Conservation (phyloP, 106 monocot species). For the Platanthera guangdongensis region DNA sequence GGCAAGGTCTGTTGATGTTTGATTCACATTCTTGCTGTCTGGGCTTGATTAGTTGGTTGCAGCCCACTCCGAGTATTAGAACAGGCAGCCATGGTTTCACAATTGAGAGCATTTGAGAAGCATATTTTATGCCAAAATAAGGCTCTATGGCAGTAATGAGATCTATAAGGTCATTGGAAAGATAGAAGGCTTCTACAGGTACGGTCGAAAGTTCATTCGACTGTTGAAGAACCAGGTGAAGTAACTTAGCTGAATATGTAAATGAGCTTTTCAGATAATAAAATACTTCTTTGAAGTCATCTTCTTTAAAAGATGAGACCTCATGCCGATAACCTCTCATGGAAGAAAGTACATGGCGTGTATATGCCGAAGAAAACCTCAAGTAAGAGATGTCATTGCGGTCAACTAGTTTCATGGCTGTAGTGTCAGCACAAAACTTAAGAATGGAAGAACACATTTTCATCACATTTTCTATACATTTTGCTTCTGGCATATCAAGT, state of each 20-base stretch:
- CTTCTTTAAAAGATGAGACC: slow-evolving; percentile 20
- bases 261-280: slow-evolving; percentile 43
- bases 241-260: slow-evolving; percentile 73
- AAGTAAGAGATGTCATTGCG: slow-evolving; percentile 34
- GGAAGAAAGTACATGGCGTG: slow-evolving; percentile 22
- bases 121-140: slow-evolving; percentile 33
- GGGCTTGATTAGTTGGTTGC: slow-evolving; percentile 28
- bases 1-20: neutral
- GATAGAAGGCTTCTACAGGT: slow-evolving; percentile 38
- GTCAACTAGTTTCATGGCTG: slow-evolving; percentile 19
- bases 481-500: slow-evolving; percentile 16
- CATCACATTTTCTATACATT: slow-evolving; percentile 27
- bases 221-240: slow-evolving; percentile 45
- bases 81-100: slow-evolving; percentile 75
- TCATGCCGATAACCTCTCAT: slow-evolving; percentile 17
- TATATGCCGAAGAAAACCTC: slow-evolving; percentile 47
- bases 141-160: slow-evolving; percentile 50
- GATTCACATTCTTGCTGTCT: slow-evolving; percentile 1
- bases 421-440: slow-evolving; percentile 55
- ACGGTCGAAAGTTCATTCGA: slow-evolving; percentile 27
- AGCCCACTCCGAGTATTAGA: slow-evolving; percentile 61
- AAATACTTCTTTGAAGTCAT: slow-evolving; percentile 33
- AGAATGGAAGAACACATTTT: slow-evolving; percentile 46
- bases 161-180: slow-evolving; percentile 69
- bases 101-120: slow-evolving; percentile 28